Evolutionary conservation across 169 alveolate species (phyloP), one percentile per base, ranked within the genome.

Genomic region (Plasmodium relictum): DNA sequence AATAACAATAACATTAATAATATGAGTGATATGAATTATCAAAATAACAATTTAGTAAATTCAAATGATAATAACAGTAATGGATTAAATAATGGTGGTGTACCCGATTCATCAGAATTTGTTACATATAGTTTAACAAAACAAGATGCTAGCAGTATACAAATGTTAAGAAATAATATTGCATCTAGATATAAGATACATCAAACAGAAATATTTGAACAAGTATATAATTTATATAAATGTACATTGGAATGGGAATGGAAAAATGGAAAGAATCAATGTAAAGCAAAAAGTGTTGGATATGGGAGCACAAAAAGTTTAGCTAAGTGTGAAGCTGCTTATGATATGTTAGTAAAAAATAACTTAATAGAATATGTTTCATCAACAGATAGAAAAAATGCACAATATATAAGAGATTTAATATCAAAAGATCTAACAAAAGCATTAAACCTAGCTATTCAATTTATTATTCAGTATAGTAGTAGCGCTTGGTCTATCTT

Each of bases 171-270:
- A 68, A 83, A 83, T 61, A 83, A 83, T 45, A 83, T 83, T 41
- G 91, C 91, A 12, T 83, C 91, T 1, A 83, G 83, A 61, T 83
- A 83, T 56, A 83, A 83, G 52, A 62, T 83, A 26, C 91, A 83
- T n/a, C 91, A 83, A 68, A 68, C 83, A 45, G 91, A 83, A 45
- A 69, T 20, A 18, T 83, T 83, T 31, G 91, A 83, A 59, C 91
- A 83, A 61, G 91, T 83, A n/a, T 66, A 54, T 31, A 83, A 83
- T 83, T 52, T 83, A 62, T 83, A 54, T 59, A 83, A 83, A 59
- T 83, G 91, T 68, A 83, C 91, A 0, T 62, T 83, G 48, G 83
- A 83, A 45, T 83, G 91, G 91, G 85, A 83, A n/a, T 83, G 91
- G 91, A 83, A 83, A 68, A 83, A 83, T 52, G 91, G 85, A 31